Percentiles rank a stretch among this genome's conserved stretches.
phyloP scores from a whole-genome alignment of 345 rosid species.

The Citrus trifoliata region DNA sequence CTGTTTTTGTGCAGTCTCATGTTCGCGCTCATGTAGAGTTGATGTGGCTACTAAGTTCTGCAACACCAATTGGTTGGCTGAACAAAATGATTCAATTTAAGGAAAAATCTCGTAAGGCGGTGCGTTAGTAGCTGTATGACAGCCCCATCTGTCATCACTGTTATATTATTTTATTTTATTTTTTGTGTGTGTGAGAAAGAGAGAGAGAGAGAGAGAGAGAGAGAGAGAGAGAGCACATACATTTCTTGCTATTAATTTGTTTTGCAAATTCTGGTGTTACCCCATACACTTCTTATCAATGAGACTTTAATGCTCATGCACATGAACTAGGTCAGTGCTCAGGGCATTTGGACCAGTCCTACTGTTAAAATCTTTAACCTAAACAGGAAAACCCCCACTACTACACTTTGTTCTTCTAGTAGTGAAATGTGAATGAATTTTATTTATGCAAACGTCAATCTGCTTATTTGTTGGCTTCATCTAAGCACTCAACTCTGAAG shows the following conservation, averaged over 20 bases:
- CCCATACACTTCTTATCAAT: not conserved
- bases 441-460: not conserved
- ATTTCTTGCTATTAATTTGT: not conserved
- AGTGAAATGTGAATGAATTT: not conserved
- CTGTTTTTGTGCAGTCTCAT: conserved; percentile 90
- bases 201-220: no score
- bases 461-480: not conserved
- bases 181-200: no score
- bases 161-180: not conserved
- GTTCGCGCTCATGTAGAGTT: conserved; percentile 77
- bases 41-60: conserved; percentile 78
- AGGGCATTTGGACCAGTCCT: not conserved
- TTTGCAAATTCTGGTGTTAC: not conserved
- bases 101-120: conserved; percentile 91
- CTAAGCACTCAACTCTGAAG: not conserved
- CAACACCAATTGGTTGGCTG: conserved; percentile 91
- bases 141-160: not conserved
- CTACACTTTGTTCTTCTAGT: not conserved
- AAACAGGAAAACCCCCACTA: conserved; percentile 1
- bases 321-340: conserved; percentile 7
- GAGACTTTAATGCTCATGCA: not conserved
- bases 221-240: no score
- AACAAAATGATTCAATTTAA: conserved; percentile 88
- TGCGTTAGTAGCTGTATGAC: conserved; percentile 32
- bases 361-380: not conserved